Conservation (phyloP, 2,329 filamentous ascomycete species). For the Monilinia vaccinii-corymbosi region DNA sequence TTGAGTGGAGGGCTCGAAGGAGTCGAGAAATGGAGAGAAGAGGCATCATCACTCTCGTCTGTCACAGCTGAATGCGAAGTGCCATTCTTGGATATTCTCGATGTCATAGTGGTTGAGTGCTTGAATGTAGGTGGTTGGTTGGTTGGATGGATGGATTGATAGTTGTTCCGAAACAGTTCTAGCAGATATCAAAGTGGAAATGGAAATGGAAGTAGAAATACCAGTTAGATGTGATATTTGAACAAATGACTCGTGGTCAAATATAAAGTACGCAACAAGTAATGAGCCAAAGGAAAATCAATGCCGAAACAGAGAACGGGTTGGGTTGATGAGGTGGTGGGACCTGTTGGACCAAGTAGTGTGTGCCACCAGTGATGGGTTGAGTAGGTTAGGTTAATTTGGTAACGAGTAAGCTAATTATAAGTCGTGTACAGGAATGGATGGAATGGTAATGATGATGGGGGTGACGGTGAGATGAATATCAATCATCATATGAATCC, state of each 20-base stretch:
- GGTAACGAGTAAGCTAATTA: too few relatives aligned
- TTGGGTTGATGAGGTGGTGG: too few relatives aligned
- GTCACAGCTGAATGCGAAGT: not conserved
- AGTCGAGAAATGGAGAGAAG: not conserved
- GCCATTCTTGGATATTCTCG: not conserved
- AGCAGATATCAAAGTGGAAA: not conserved
- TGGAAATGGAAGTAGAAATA: not conserved
- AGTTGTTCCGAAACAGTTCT: not conserved
- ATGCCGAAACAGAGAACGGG: too few relatives aligned
- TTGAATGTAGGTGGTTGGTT: not conserved
- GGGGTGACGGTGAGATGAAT: too few relatives aligned
- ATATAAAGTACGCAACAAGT: not conserved
- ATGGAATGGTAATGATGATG: too few relatives aligned
- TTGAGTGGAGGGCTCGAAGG: not conserved
- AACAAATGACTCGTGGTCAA: too few relatives aligned
- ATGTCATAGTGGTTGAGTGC: not conserved
- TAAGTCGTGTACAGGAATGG: too few relatives aligned
- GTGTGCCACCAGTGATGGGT: too few relatives aligned
- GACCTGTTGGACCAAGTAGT: too few relatives aligned
- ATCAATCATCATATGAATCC: too few relatives aligned
- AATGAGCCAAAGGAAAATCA: too few relatives aligned
- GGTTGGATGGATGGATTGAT: not conserved
- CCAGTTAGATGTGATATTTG: not conserved
- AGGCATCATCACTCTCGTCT: slow-evolving; percentile 30
- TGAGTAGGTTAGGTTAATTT: too few relatives aligned